Conservation (phyloP, 352 stramenopile genomes). For the Phytophthora ohioensis region DNA sequence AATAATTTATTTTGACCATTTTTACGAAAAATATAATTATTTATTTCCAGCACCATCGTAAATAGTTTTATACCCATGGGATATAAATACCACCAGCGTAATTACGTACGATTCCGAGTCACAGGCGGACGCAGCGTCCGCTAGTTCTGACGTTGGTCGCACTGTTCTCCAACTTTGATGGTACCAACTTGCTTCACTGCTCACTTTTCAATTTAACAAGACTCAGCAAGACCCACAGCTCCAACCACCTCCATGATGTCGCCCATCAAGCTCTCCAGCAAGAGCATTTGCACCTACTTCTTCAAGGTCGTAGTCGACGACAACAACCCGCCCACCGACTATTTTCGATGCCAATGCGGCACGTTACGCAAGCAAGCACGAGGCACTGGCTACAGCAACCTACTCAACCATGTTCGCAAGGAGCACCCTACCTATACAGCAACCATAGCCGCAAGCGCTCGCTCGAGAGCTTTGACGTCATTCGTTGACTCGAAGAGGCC, state of each 20-base stretch:
- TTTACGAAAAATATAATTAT: background rate
- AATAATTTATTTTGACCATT: too few relatives aligned
- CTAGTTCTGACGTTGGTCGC: background rate
- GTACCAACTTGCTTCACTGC: background rate
- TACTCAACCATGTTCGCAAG: conserved; percentile 9
- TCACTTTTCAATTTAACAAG: background rate
- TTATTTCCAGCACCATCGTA: background rate
- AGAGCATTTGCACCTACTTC: conserved; percentile 5
- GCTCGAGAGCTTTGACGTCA: background rate
- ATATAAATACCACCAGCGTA: background rate
- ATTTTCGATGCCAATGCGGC: background rate
- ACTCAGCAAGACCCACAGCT: background rate
- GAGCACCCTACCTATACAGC: background rate
- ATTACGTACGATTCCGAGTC: background rate
- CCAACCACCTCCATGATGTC: background rate
- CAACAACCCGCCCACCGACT: background rate
- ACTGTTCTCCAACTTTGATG: background rate
- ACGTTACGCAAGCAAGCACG: conserved; percentile 2
- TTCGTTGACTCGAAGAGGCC: background rate
- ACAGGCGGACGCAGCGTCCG: background rate
- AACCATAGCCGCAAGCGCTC: conserved; percentile 3
- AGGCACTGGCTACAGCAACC: conserved; percentile 5
- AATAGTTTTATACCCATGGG: background rate
- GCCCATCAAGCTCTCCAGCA: conserved; percentile 1
- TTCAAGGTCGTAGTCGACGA: conserved; percentile 7